Conservation (phyloP, 164 flowering plant genomes). For the Annona squamosa region DNA sequence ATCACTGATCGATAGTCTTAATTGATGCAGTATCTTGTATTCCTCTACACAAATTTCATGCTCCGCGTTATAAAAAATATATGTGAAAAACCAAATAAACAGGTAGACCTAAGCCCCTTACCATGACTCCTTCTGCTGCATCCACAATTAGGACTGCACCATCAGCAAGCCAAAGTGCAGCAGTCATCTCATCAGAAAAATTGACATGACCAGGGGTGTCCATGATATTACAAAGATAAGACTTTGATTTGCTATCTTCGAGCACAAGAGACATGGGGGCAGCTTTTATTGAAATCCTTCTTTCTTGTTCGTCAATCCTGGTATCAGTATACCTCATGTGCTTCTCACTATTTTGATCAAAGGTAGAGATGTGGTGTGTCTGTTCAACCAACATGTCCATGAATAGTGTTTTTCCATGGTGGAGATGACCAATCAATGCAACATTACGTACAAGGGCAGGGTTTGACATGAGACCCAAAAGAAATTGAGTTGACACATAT, state of each 20-base stretch:
- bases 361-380: slow-evolving; percentile 83
- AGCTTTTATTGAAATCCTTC: slow-evolving; percentile 89
- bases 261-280: slow-evolving; percentile 96
- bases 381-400: slow-evolving; percentile 99
- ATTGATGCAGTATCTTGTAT: no score
- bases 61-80: not conserved
- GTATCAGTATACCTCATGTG: slow-evolving; percentile 98
- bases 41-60: no score
- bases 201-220: slow-evolving; percentile 98
- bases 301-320: slow-evolving; percentile 96
- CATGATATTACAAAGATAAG: slow-evolving; percentile 86
- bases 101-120: slow-evolving; percentile 7
- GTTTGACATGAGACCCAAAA: slow-evolving; percentile 87
- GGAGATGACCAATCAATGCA: slow-evolving; percentile 89
- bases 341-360: slow-evolving; percentile 79
- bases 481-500: slow-evolving; percentile 83
- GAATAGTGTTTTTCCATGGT: slow-evolving; percentile 88
- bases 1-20: no score
- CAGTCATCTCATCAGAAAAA: slow-evolving; percentile 98
- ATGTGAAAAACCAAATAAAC: not conserved
- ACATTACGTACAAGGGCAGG: slow-evolving; percentile 88
- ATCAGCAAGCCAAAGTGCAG: slow-evolving; percentile 94
- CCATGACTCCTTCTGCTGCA: slow-evolving; percentile 41
- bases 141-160: slow-evolving; percentile 68
- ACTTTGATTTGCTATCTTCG: slow-evolving; percentile 89